Percentiles rank a stretch among this genome's conserved stretches.
Conservation (phyloP, 495 filamentous ascomycete species). For the Parmelia sp. region DNA sequence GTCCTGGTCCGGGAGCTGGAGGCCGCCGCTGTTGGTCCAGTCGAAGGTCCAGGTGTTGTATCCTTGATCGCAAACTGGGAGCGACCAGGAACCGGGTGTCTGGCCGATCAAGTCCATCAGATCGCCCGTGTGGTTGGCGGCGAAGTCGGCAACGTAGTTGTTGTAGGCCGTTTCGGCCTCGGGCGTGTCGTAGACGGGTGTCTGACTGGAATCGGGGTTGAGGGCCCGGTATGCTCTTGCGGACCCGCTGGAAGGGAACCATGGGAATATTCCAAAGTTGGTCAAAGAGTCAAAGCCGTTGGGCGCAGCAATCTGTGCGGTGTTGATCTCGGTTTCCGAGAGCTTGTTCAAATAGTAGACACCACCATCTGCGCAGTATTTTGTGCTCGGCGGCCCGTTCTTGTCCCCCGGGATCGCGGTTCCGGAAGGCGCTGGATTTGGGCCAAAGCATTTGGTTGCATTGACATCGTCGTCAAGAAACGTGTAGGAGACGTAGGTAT, state of each 20-base stretch:
- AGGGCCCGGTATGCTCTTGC: neutral
- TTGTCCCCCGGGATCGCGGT: neutral
- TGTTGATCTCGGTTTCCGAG: neutral
- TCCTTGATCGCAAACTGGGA: conserved; percentile 10
- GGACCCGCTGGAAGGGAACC: neutral
- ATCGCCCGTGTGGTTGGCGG: neutral
- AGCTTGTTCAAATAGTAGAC: conserved; percentile 2
- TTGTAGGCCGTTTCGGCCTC: neutral
- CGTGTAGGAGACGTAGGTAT: conserved; percentile 6
- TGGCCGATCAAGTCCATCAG: conserved; percentile 6
- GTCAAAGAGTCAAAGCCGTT: neutral
- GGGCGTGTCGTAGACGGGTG: neutral
- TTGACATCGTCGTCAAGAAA: conserved; percentile 11
- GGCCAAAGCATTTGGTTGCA: neutral
- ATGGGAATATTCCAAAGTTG: neutral
- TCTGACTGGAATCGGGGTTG: neutral
- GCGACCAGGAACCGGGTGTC: conserved; percentile 2
- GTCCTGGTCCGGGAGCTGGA: neutral
- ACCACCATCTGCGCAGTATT: neutral
- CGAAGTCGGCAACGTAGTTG: conserved; percentile 10
- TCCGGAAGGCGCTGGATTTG: neutral
- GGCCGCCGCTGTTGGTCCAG: conserved; percentile 1
- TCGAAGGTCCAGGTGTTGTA: conserved; percentile 6
- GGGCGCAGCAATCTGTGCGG: neutral
- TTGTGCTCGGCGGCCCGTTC: neutral